These are phyloP conservation scores for Candida sanyaensis DNA, from an alignment of 1,139 yeast genomes.

Conservation along the genomic window DNA sequence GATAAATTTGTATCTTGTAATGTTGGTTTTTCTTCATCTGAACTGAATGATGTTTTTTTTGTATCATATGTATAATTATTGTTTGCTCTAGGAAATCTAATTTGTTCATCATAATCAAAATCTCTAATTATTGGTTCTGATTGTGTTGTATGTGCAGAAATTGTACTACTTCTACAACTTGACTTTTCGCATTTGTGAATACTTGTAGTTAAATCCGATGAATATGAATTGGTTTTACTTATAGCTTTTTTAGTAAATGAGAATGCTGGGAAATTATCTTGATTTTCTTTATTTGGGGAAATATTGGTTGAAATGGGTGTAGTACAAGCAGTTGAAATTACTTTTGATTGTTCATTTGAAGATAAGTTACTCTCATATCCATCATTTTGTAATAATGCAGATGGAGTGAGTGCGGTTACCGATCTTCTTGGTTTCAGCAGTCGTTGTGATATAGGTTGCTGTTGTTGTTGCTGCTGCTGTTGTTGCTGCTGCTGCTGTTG, in stretches of 20 bases:
- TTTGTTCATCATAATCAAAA: conserved; percentile 45
- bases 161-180: conserved; percentile 13
- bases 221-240: conserved; percentile 12
- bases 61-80: conserved; percentile 25
- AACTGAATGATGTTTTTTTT: conserved; percentile 8
- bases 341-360: neutral
- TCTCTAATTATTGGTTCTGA: conserved; percentile 20
- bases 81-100: conserved; percentile 45
- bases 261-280: conserved; percentile 31
- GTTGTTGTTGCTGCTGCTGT: neutral
- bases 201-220: conserved; percentile 5
- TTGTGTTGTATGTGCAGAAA: conserved; percentile 6
- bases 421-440: conserved; percentile 1
- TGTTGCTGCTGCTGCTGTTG: neutral
- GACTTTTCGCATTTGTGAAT: neutral
- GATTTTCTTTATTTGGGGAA: neutral
- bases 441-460: neutral
- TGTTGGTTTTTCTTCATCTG: conserved; percentile 4
- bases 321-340: neutral
- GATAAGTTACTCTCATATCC: neutral
- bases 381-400: neutral
- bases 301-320: neutral
- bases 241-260: conserved; percentile 44
- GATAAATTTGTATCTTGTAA: neutral
- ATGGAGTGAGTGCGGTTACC: neutral